Evolutionary conservation across 495 filamentous ascomycete genomes (phyloP), one percentile per base, ranked within the genome.

Genomic region (Penicillium samsonianum): DNA sequence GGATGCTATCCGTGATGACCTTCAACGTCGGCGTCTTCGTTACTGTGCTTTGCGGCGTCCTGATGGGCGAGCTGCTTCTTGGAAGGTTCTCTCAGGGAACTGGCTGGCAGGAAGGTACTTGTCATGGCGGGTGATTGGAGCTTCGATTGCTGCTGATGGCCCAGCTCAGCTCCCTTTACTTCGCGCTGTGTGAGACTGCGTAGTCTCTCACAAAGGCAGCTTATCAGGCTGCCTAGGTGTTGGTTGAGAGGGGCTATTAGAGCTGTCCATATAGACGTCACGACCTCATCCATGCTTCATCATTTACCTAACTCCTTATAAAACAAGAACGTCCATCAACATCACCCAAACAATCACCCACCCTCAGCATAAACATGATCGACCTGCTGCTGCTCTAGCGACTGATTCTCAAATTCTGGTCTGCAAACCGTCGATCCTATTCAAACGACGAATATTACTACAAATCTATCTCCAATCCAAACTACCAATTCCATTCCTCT

Each of bases 1-100:
- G 64, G 16, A 67, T 67, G 64, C 30, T 67, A 17, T 52, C 54
- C 0, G 64, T 67, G 12, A 67, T 67, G 64, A 67, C 42, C 1
- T 61, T 61, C 51, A 67, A 67, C 37, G 23, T 59, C 4, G 64
- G 64, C 2, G 49, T 67, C 8, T 59, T 67, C 20, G 37, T 42
- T 22, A 38, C 55, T 3, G 58, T 64, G 6, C 26, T 67, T 23
- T 47, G 17, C 4, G 64, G 64, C 4, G 55, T 64, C 0, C 14
- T 66, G 7, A 30, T 57, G 11, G 60, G 60, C 2, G 64, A 63
- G 12, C 16, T 60, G 19, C 14, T 44, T 10, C 38, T 67, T 23
- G 64, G 55, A 11, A 43, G 58, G 17, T 67, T 58, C 28, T 35
- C 30, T 14, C 35, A 28, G 16, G 35, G 44, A 20, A 53, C 57